Conservation (phyloP, 1,284 basidiomycete species). For the Trichosporon sp. region DNA sequence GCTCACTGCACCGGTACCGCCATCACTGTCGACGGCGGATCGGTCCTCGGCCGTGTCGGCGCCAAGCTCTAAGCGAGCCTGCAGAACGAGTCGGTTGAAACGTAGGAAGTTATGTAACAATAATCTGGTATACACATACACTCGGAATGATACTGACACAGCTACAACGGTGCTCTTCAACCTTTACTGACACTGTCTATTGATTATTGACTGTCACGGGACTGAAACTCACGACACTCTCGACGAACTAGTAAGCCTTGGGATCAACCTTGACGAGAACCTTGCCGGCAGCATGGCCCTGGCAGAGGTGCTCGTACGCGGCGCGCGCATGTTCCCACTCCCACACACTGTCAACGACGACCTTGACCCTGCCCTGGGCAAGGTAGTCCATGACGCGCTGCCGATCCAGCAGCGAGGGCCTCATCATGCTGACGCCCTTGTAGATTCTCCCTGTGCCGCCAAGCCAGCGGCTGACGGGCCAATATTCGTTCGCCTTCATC, state of each 20-base stretch:
- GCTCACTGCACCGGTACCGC: conserved; percentile 44
- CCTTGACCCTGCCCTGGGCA: not conserved
- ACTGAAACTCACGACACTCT: not conserved
- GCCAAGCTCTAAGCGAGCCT: conserved; percentile 30
- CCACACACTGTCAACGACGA: conserved; percentile 52
- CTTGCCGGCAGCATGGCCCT: conserved; percentile 65
- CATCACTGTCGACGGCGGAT: conserved; percentile 39
- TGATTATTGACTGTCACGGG: not conserved
- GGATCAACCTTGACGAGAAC: conserved; percentile 55
- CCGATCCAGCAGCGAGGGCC: conserved; percentile 17
- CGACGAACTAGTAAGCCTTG: not conserved
- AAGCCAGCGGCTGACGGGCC: conserved; percentile 22
- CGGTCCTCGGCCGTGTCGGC: conserved; percentile 22
- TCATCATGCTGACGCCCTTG: conserved; percentile 19
- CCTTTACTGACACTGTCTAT: not conserved
- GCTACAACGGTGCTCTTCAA: not conserved
- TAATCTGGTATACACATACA: not conserved
- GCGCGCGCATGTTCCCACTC: conserved; percentile 62
- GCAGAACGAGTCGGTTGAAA: not conserved
- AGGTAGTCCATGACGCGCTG: conserved; percentile 24
- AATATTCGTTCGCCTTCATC: conserved; percentile 27
- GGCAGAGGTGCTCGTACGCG: conserved; percentile 67
- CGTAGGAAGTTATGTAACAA: not conserved
- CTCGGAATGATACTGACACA: no score
- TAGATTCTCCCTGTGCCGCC: conserved; percentile 23